A percentile compares a stretch with the other conserved stretches of the same genome.
These are phyloP conservation scores for Setomelanomma holmii DNA, from an alignment of 2,329 filamentous ascomycete genomes.

Conservation along the genomic window DNA sequence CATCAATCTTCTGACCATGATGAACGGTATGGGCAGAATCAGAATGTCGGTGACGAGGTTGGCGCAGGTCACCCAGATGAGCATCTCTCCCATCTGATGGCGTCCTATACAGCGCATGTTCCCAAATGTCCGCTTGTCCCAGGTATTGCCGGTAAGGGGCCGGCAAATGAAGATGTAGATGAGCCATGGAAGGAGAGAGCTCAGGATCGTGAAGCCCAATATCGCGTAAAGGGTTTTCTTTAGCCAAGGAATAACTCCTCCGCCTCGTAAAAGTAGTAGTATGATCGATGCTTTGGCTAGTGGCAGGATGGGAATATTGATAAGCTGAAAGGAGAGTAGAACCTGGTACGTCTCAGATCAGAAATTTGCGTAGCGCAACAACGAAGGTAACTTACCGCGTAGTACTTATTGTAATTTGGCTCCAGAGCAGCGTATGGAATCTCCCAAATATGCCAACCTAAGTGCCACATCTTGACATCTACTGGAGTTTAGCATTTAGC, in stretches of 20 bases:
- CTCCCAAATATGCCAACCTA: conserved; percentile 47
- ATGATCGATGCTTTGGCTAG: conserved; percentile 51
- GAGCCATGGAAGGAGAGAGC: conserved; percentile 44
- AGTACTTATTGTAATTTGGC: background rate
- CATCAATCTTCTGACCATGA: conserved; percentile 50
- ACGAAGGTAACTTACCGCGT: no score
- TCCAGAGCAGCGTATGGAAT: conserved; percentile 29
- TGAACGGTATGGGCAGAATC: conserved; percentile 50
- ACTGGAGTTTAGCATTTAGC: background rate
- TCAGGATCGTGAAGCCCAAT: conserved; percentile 43
- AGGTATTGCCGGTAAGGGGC: conserved; percentile 49
- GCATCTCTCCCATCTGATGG: conserved; percentile 44
- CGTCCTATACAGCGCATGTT: conserved; percentile 45
- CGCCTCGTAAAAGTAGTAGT: conserved; percentile 47
- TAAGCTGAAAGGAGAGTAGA: conserved; percentile 46
- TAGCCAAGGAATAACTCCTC: conserved; percentile 47
- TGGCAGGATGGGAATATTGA: conserved; percentile 49
- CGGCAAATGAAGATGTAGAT: conserved; percentile 50
- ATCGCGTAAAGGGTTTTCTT: conserved; percentile 48
- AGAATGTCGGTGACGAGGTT: conserved; percentile 50
- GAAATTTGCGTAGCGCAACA: no score
- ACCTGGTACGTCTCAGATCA: conserved; percentile 25
- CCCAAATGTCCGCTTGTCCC: conserved; percentile 47
- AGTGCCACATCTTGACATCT: conserved; percentile 48
- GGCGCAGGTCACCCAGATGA: conserved; percentile 49